A percentile compares a stretch with the other conserved stretches of the same genome.
These are phyloP conservation scores for Nemania sp. DNA, from an alignment of 2,329 filamentous ascomycete genomes.

Conservation along the genomic window DNA sequence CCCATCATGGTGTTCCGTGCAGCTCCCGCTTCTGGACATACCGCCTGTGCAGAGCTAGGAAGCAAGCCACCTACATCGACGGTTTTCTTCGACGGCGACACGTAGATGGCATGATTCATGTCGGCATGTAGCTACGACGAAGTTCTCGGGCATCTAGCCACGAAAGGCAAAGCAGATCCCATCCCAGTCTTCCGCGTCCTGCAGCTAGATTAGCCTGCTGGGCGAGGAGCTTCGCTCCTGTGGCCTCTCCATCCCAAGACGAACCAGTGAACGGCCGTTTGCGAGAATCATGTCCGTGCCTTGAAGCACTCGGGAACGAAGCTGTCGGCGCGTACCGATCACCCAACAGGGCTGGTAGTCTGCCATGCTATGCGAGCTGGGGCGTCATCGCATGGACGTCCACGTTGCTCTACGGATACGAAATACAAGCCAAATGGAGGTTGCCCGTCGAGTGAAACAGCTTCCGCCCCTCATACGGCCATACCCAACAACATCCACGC, in stretches of 20 bases:
- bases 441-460: neutral
- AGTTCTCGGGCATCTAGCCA: slow-evolving; percentile 23
- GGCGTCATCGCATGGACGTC: too few relatives aligned
- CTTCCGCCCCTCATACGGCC: neutral
- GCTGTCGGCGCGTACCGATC: slow-evolving; percentile 12
- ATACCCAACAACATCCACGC: too few relatives aligned
- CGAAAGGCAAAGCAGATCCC: slow-evolving; percentile 18
- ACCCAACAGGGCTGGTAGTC: neutral
- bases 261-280: slow-evolving; percentile 1
- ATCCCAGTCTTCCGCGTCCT: slow-evolving; percentile 20
- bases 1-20: slow-evolving; percentile 39
- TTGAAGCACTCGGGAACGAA: slow-evolving; percentile 7
- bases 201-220: slow-evolving; percentile 20
- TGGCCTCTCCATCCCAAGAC: slow-evolving; percentile 2
- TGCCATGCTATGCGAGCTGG: neutral
- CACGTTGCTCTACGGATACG: slow-evolving; percentile 10
- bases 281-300: slow-evolving; percentile 1
- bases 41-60: slow-evolving; percentile 28
- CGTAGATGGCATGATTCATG: slow-evolving; percentile 10
- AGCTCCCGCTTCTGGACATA: slow-evolving; percentile 41
- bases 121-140: slow-evolving; percentile 19
- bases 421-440: slow-evolving; percentile 11
- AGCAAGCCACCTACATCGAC: slow-evolving; percentile 26
- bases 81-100: slow-evolving; percentile 9
- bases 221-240: neutral